Percentiles rank a stretch among this genome's conserved stretches.
These are phyloP conservation scores for Lactarius psammicola DNA, from an alignment of 768 basidiomycete genomes.

Conservation along the genomic window DNA sequence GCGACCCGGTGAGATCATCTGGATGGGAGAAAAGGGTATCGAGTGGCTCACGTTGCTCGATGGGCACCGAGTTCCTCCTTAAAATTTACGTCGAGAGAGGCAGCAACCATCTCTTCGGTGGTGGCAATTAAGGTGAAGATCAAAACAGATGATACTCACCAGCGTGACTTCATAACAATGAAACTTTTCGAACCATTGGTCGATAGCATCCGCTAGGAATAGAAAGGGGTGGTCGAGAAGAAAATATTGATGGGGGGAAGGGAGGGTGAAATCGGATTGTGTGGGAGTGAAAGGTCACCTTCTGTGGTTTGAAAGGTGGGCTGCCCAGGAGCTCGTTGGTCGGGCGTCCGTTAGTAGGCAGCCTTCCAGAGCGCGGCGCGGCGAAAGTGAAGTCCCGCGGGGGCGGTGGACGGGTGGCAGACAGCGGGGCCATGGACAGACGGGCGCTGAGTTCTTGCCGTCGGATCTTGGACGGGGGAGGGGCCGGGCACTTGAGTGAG, in stretches of 20 bases:
- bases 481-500: no score
- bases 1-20: not conserved
- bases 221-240: not conserved
- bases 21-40: no score
- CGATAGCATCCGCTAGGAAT: conserved; percentile 59
- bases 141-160: conserved; percentile 39
- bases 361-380: no score
- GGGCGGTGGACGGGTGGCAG: no score
- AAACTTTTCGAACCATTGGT: conserved; percentile 98
- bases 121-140: not conserved
- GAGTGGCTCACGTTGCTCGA: conserved; percentile 84
- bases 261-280: not conserved
- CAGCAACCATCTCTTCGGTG: conserved; percentile 94
- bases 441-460: no score
- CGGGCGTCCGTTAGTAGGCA: no score
- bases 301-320: no score
- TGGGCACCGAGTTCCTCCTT: conserved; percentile 98
- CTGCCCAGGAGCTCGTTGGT: no score
- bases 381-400: no score
- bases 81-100: conserved; percentile 97
- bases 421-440: no score
- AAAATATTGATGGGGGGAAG: conserved; percentile 41
- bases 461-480: no score
- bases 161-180: conserved; percentile 94
- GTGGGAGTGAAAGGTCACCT: no score